Conservation (phyloP, 495 filamentous ascomycete species). For the Usnea hakonensis region DNA sequence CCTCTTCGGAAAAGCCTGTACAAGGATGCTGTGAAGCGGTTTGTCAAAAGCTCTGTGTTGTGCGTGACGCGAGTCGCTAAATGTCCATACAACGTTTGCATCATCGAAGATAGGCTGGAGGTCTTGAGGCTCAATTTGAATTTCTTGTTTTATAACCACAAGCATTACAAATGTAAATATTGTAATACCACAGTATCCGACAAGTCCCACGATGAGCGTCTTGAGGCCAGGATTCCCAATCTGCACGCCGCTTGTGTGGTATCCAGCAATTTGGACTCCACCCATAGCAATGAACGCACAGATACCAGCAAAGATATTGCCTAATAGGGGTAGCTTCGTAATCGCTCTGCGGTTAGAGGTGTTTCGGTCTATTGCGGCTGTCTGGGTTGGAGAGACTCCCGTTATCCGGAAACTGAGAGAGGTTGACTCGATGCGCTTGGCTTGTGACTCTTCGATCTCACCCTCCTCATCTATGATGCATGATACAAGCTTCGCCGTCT, state of each 20-base stretch:
- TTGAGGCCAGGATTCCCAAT: not conserved
- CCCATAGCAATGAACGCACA: not conserved
- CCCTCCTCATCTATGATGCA: not conserved
- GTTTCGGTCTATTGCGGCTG: not conserved
- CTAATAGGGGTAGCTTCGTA: not conserved
- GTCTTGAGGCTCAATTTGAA: not conserved
- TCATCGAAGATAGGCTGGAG: not conserved
- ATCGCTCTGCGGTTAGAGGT: not conserved
- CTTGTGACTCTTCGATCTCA: not conserved
- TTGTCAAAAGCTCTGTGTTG: not conserved
- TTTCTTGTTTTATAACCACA: not conserved
- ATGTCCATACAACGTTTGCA: not conserved
- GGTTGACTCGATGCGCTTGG: not conserved
- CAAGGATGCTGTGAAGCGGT: not conserved
- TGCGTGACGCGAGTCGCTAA: not conserved
- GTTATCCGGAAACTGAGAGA: not conserved
- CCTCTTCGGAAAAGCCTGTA: not conserved
- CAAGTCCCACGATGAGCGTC: conserved; percentile 6
- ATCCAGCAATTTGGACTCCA: not conserved
- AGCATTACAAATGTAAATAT: conserved; percentile 1
- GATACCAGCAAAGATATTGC: not conserved
- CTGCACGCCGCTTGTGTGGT: not conserved
- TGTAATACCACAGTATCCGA: conserved; percentile 3
- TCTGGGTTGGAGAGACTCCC: conserved; percentile 4
- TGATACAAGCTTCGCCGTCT: not conserved